Base-by-base conservation (phyloP, 2,329 filamentous ascomycete genomes). In the Fusarium robinianum region DNA sequence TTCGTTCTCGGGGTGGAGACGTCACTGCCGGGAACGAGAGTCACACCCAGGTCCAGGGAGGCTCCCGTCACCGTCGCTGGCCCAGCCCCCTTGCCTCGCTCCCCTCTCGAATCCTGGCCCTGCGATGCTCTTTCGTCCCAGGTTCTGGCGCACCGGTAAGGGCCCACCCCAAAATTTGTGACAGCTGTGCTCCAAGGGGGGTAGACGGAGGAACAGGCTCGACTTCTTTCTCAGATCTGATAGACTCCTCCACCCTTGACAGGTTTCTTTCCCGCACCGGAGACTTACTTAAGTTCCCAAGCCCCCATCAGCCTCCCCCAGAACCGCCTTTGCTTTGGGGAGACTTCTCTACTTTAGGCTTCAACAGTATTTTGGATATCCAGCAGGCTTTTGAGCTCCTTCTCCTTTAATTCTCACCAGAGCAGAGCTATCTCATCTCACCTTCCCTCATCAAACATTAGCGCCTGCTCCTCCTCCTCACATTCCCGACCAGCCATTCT, bases 251-350 rank as follows among this genome's bases (percentile, higher is more conserved):
- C 57, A 55, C 56, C 51, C 55, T 56, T 61, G 55, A 54, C 59
- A 61, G 53, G 47, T 57, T 52, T 33, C 48, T 58, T 59, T 62
- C 53, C 53, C 59, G 42, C 49, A 42, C 53, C 48, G 48, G 46
- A 52, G 55, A 58, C 55, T 54, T 62, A 62, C 59, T 62, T 62
- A 62, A 62, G 57, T 58, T 61, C 58, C 55, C 46, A 59, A 44
- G 50, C 51, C 55, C 57, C 57, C 57, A 43, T 54, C 57, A 46
- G 50, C 45, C 45, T 55, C 41, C 35, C 48, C 44, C 43, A 27
- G 47, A 45, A n/a, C n/a, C n/a, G 32, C 43, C 55, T 35, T 46
- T 48, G 42, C 49, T 46, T 55, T 45, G 43, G 50, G 31, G 33
- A 40, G 45, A 49, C 40, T 54, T 49, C 46, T 53, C 26, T 12